These are phyloP conservation scores for Hydrangea macrophylla DNA, from an alignment of 148 eudicot species.

Conservation along the genomic window DNA sequence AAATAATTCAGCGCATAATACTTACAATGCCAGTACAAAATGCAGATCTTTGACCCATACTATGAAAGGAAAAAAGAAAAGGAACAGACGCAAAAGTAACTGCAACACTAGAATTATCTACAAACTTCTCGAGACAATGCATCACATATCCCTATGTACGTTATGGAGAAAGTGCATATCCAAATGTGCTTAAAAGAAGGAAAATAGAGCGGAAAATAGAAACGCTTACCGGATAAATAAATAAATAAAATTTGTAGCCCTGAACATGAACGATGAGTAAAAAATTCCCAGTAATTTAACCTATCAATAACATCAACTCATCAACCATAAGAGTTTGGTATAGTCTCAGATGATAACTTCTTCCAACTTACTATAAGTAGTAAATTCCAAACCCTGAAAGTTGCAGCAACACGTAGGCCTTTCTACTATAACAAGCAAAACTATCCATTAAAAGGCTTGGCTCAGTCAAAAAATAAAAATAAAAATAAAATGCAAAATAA, in stretches of 20 bases:
- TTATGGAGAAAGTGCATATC: neutral
- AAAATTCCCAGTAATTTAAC: neutral
- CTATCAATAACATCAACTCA: neutral
- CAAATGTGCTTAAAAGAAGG: neutral
- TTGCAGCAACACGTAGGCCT: neutral
- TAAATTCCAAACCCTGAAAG: neutral
- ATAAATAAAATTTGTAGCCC: neutral
- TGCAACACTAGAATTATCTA: neutral
- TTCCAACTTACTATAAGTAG: neutral
- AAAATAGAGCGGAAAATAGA: no score
- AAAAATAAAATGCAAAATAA: slow-evolving; percentile 1
- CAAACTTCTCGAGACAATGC: neutral
- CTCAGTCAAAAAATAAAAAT: no score
- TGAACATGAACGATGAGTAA: neutral
- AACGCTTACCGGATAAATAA: neutral
- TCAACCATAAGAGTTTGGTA: slow-evolving; percentile 1
- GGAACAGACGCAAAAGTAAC: neutral
- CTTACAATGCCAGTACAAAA: neutral
- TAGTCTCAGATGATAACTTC: neutral
- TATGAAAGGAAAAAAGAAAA: neutral
- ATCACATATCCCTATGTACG: no score
- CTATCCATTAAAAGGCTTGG: no score
- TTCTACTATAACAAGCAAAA: neutral
- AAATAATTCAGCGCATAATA: slow-evolving; percentile 2
- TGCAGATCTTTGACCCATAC: neutral